Conservation (phyloP, 352 stramenopile genomes). For the Nothophytophthora sp. region DNA sequence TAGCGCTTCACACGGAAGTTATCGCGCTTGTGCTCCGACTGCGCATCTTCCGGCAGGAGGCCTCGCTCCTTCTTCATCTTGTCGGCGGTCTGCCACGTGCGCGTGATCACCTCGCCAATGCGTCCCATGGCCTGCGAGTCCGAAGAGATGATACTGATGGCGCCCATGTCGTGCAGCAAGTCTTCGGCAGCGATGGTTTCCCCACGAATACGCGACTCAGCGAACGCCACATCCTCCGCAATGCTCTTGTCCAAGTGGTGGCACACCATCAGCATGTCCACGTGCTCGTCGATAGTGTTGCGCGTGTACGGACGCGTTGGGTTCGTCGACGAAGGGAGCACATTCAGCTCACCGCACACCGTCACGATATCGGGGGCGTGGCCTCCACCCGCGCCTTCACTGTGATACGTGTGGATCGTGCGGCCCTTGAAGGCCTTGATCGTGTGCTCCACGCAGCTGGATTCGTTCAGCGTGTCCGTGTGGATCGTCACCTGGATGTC, state of each 20-base stretch:
- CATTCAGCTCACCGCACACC: constrained; percentile 92
- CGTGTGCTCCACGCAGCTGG: constrained; percentile 94
- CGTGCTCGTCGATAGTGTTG: constrained; percentile 98
- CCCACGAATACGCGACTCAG: constrained; percentile 96
- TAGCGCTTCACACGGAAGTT: constrained; percentile 97
- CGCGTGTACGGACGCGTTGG: constrained; percentile 95
- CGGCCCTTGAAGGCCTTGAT: constrained; percentile 95
- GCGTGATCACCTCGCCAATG: constrained; percentile 96
- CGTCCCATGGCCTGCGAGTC: constrained; percentile 98
- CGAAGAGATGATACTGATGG: constrained; percentile 96
- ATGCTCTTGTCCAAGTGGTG: constrained; percentile 97
- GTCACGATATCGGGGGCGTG: constrained; percentile 98
- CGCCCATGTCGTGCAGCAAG: constrained; percentile 97
- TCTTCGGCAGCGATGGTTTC: constrained; percentile 98
- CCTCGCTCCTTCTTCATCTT: constrained; percentile 98
- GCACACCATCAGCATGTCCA: constrained; percentile 99
- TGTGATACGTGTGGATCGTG: constrained; percentile 98
- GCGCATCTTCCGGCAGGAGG: constrained; percentile 83
- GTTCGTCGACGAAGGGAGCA: constrained; percentile 97
- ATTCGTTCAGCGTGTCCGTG: constrained; percentile 98
- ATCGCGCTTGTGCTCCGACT: constrained; percentile 65
- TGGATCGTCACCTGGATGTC: constrained; percentile 97
- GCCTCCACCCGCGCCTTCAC: constrained; percentile 92
- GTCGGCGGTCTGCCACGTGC: constrained; percentile 98
- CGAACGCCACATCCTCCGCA: constrained; percentile 97